Evolutionary conservation across 768 basidiomycete genomes (phyloP).

Genomic region (Dioszegia crocea): DNA sequence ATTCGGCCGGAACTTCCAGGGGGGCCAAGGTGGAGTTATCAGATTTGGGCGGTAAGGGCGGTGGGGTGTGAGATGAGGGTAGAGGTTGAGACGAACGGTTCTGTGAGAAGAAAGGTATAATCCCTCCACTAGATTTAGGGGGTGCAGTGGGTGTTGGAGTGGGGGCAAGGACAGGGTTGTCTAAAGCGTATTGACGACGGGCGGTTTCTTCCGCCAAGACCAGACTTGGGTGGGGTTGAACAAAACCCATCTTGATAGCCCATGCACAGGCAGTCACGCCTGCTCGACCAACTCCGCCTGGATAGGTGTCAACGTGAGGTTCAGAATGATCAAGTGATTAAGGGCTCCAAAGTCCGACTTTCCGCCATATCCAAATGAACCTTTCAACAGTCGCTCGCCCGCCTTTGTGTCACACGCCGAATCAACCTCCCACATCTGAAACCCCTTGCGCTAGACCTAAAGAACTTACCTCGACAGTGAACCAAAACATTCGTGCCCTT

Average conservation of each 20-base stretch:
- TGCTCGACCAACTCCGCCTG: conserved; percentile 77
- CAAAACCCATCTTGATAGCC: conserved; percentile 83
- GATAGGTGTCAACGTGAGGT: conserved; percentile 4
- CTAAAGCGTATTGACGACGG: conserved; percentile 1
- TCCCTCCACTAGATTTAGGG: not conserved
- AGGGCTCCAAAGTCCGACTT: too few relatives aligned
- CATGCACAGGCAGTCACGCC: conserved; percentile 89
- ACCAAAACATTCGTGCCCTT: conserved; percentile 68
- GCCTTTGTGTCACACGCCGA: too few relatives aligned
- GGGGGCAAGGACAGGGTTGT: not conserved
- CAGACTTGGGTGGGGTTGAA: conserved; percentile 61
- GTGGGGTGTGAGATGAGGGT: not conserved
- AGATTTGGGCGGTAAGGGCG: not conserved
- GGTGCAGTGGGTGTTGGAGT: not conserved
- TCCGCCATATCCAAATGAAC: too few relatives aligned
- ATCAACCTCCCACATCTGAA: too few relatives aligned
- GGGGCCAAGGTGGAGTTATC: too few relatives aligned
- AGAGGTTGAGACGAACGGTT: not conserved
- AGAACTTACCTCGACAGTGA: conserved; percentile 70
- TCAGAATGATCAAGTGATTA: not conserved
- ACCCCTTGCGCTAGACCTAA: not conserved
- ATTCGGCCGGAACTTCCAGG: conserved; percentile 6
- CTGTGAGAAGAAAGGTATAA: not conserved
- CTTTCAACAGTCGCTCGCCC: too few relatives aligned
- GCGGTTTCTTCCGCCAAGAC: conserved; percentile 22